phyloP scores from a whole-genome alignment of 164 flowering plant species.

The Piper betle region DNA sequence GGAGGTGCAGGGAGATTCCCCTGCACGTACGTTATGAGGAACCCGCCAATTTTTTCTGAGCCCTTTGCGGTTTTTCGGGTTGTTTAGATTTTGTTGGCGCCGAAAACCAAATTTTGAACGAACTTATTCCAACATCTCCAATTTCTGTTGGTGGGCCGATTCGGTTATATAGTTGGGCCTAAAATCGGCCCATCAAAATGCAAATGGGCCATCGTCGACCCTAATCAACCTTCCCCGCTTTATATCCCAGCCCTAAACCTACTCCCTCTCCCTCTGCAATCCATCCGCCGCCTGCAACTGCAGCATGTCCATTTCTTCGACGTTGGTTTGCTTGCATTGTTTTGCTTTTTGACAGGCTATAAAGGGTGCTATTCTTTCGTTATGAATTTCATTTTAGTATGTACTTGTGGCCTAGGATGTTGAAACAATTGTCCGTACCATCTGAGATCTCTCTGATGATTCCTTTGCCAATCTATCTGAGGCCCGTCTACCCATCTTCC shows the following conservation, averaged over 20 bases:
- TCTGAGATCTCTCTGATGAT: background rate
- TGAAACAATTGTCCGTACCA: background rate
- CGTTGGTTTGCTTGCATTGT: background rate
- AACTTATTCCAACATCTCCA: background rate
- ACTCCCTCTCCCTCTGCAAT: too few relatives aligned
- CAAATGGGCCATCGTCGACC: too few relatives aligned
- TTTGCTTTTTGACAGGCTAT: background rate
- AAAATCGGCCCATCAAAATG: too few relatives aligned
- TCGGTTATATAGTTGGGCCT: too few relatives aligned
- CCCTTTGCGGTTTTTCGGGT: background rate
- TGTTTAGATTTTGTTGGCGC: background rate
- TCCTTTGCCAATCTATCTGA: background rate
- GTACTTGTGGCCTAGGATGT: background rate
- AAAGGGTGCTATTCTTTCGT: too few relatives aligned
- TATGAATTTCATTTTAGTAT: too few relatives aligned
- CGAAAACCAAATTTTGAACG: background rate
- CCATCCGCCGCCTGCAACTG: too few relatives aligned
- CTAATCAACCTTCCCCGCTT: too few relatives aligned
- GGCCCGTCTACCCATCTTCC: background rate
- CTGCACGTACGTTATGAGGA: background rate
- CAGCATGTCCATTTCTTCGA: too few relatives aligned
- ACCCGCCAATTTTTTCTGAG: background rate
- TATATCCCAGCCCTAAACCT: too few relatives aligned
- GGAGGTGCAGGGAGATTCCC: background rate
- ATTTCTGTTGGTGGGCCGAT: too few relatives aligned